Evolutionary conservation across 2,329 filamentous ascomycete genomes (phyloP), one percentile per base, ranked within the genome.

Genomic region (Elsinoe ampelina): DNA sequence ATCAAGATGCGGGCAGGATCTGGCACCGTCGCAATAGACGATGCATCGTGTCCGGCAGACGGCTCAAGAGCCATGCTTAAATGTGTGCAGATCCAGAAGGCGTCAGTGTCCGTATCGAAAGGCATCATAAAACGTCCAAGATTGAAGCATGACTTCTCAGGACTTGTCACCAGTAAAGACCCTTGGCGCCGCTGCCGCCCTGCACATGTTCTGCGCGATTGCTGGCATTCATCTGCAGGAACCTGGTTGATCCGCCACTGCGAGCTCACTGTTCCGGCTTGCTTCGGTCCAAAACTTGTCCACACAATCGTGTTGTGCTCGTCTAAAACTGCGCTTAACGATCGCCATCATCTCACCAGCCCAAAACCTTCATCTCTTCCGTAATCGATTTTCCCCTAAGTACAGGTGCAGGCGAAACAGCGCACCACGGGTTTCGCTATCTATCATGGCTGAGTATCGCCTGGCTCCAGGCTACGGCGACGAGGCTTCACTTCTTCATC

Each of bases 271-370:
- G 38, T 10, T 50, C 19, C 48, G 48, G 26, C 32, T 52, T 38
- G 48, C 48, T 22, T 52, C 48, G 48, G 48, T 19, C 41, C 13
- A 39, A 45, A 39, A 45, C 34, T 34, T 48, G 12, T 12, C 20
- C 43, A 17, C 26, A 22, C 20, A 15, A 22, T n/a, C 39, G 30
- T 34, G 58, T 52, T 22, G 15, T 41, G 41, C 19, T 45, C 41
- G 58, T 36, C 34, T 56, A 54, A 17, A 52, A 32, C 58, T 59
- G 48, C 47, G 35, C 52, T 59, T 59, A 59, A 48, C 38, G 54
- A 43, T 39, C 15, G 15, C 10, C 42, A 35, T n/a, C 32, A 22
- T 19, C 26, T 51, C 22, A 17, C 32, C 47, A 35, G 26, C n/a
- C 47, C 47, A 52, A 52, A 52, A 50, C 15, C 17, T 39, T 43